phyloP scores from a whole-genome alignment of 2,329 filamentous ascomycete genomes.

The Macrophomina tecta region DNA sequence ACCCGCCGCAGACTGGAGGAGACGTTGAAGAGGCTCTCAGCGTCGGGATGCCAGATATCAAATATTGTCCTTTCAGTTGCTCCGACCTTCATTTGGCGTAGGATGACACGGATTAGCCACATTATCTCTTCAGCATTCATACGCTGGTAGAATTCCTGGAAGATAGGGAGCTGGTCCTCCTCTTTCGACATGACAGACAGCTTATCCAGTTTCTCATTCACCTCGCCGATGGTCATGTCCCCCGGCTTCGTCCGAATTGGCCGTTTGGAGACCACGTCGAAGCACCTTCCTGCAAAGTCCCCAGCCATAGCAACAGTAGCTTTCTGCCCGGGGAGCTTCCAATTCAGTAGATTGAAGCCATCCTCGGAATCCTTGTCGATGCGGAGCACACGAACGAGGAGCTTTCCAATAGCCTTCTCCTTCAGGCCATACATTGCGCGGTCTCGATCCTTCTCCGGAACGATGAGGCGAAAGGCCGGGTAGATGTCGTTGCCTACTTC shows the following conservation, averaged over 20 bases:
- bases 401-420: slow-evolving; percentile 85
- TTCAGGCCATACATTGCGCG: slow-evolving; percentile 93
- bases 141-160: slow-evolving; percentile 81
- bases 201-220: slow-evolving; percentile 83
- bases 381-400: slow-evolving; percentile 90
- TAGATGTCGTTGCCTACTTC: slow-evolving; percentile 93
- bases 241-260: slow-evolving; percentile 76
- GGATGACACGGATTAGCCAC: slow-evolving; percentile 93
- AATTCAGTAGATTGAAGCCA: slow-evolving; percentile 82
- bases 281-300: slow-evolving; percentile 90
- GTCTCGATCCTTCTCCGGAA: slow-evolving; percentile 92
- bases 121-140: slow-evolving; percentile 95
- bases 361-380: slow-evolving; percentile 92
- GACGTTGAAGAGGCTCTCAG: slow-evolving; percentile 74
- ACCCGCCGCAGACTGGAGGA: slow-evolving; percentile 89
- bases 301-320: slow-evolving; percentile 72
- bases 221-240: slow-evolving; percentile 83
- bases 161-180: slow-evolving; percentile 80
- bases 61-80: slow-evolving; percentile 80
- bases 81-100: slow-evolving; percentile 67
- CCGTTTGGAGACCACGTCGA: slow-evolving; percentile 82
- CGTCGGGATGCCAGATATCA: slow-evolving; percentile 64
- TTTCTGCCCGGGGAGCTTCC: slow-evolving; percentile 83
- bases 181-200: slow-evolving; percentile 79
- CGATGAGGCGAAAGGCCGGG: slow-evolving; percentile 86